Percentiles rank a stretch among this genome's conserved stretches.
These are phyloP conservation scores for Perilla frutescens DNA, from an alignment of 257 asterid species.

Conservation along the genomic window DNA sequence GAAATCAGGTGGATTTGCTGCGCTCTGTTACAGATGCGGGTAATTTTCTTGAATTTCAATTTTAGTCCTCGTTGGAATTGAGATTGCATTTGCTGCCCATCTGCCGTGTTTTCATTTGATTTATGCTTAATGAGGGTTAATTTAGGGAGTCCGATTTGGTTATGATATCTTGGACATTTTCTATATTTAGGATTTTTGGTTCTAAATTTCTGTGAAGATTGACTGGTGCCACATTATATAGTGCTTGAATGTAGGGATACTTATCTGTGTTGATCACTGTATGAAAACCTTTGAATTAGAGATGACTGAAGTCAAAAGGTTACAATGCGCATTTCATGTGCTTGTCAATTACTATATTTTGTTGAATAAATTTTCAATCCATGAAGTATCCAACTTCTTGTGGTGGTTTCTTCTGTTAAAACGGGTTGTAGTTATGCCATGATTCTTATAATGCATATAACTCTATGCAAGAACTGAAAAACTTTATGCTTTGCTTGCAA, in stretches of 20 bases:
- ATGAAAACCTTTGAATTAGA: not conserved
- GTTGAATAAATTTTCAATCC: not conserved
- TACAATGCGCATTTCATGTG: slow-evolving; percentile 14
- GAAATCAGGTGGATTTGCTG: slow-evolving; percentile 91
- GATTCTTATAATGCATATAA: slow-evolving; percentile 4
- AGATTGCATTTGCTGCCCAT: slow-evolving; percentile 7
- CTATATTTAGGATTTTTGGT: slow-evolving; percentile 43
- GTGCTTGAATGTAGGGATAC: slow-evolving; percentile 10
- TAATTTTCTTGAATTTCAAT: slow-evolving; percentile 47
- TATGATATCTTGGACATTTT: slow-evolving; percentile 15
- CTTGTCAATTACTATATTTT: not conserved
- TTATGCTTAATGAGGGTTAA: slow-evolving; percentile 44
- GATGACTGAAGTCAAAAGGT: slow-evolving; percentile 24
- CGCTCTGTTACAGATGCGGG: slow-evolving; percentile 90
- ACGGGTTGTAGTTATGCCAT: too few species aligned
- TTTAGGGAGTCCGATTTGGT: slow-evolving; percentile 46
- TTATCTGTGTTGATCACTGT: slow-evolving; percentile 15
- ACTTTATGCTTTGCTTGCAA: not conserved
- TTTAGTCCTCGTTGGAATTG: slow-evolving; percentile 28
- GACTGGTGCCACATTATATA: slow-evolving; percentile 22
- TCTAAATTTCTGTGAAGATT: slow-evolving; percentile 4
- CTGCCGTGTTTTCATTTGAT: slow-evolving; percentile 11
- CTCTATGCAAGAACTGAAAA: slow-evolving; percentile 5
- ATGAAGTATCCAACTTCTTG: slow-evolving; percentile 1
- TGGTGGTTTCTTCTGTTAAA: slow-evolving; percentile 15